phyloP scores from a whole-genome alignment of 805 yeast species.

The Yueomyces sinensis region DNA sequence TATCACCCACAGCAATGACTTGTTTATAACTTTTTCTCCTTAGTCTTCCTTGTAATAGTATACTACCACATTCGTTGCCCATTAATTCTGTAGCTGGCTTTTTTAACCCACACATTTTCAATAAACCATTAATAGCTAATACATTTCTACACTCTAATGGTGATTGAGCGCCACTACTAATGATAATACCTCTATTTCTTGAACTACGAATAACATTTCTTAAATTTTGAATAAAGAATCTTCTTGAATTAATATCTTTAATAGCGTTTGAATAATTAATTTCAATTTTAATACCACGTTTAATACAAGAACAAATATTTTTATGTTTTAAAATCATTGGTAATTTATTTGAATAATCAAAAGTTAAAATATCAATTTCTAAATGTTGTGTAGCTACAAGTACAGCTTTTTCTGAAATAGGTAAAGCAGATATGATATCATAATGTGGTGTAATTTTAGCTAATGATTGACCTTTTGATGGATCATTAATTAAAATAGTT shows the following conservation, averaged over 20 bases:
- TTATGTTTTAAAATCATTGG: constrained; percentile 77
- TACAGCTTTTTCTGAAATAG: constrained; percentile 66
- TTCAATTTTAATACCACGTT: constrained; percentile 74
- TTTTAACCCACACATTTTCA: constrained; percentile 60
- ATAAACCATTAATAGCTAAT: constrained; percentile 53
- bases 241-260: constrained; percentile 31
- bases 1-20: constrained; percentile 38
- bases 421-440: constrained; percentile 75
- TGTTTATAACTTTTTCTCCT: constrained; percentile 70
- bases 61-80: constrained; percentile 47
- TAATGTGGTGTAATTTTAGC: constrained; percentile 30
- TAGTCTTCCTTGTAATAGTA: constrained; percentile 59
- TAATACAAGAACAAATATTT: constrained; percentile 68
- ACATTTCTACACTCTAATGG: constrained; percentile 51
- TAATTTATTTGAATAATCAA: constrained; percentile 49
- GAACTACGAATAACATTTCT: constrained; percentile 70
- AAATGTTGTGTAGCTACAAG: constrained; percentile 60
- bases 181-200: constrained; percentile 63
- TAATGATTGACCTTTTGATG: constrained; percentile 52
- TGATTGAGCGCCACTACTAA: constrained; percentile 59
- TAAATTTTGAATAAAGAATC: constrained; percentile 57
- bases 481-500: constrained; percentile 66
- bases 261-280: constrained; percentile 51
- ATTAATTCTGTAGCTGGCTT: constrained; percentile 45
- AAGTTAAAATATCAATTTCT: constrained; percentile 71